Base-by-base conservation (phyloP, 768 basidiomycete species). In the Hortiboletus flavorubellus region DNA sequence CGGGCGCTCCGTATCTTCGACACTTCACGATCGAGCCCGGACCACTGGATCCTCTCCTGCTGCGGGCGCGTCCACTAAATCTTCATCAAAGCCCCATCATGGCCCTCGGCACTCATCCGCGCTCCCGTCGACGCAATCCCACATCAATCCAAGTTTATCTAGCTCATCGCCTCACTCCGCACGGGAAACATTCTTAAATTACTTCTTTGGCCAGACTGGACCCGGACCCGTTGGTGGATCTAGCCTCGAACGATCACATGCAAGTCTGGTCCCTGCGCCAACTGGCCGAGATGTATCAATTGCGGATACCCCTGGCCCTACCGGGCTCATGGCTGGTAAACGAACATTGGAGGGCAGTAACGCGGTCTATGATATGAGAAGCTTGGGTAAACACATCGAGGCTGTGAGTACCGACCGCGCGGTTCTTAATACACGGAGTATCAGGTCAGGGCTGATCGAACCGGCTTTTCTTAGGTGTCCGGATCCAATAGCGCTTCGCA, bases 361-460 rank as follows among this genome's bases (percentile, higher is more conserved):
- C 63, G 89, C 94, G 52, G 94, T 91, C 45, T 98, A 86, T 70
- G 97, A 98, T 70, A 99, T 99, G 97, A 98, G 93, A 80, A 97
- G 93, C 67, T 78, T 98, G 49, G 93, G 95, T 41, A 94, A 89
- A 73, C 97, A 99, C 66, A 91, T 99, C 55, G 97, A 99, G 72
- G 91, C 95, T 59, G 95, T 98, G 66, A 80, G 91, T 84, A 8
- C 40, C 29, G 14, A 15, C 4, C 56, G 29, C 29, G 31, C 26
- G 35, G 11, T 46, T 46, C 42, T 46, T 41, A 34, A 26, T 46
- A 59, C 41, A 58, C 40, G 38, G 56, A 34, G 31, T 55, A 40
- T 47, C 16, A 12, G 56, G 48, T 56, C 52, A 49, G 48, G 51
- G 41, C 50, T 64, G 58, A 66, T 46, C 15, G 40, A 18, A 26